These are phyloP conservation scores for Carex parvula DNA, from an alignment of 176 grass and related monocot species.

Conservation along the genomic window DNA sequence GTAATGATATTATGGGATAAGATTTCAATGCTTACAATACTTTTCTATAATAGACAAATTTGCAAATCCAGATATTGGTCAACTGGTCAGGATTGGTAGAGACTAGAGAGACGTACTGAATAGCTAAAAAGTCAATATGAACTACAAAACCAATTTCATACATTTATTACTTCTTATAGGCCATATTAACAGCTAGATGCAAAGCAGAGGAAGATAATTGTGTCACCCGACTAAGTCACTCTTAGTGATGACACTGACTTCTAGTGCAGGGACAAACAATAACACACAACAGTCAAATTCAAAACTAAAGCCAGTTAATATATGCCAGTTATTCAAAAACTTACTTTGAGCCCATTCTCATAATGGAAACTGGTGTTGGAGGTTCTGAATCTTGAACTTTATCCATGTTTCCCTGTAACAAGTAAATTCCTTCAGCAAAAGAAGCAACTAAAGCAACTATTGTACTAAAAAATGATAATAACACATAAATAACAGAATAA, in stretches of 20 bases:
- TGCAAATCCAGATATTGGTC: not conserved
- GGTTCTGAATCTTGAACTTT: conserved; percentile 92
- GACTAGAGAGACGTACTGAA: not conserved
- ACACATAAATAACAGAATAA: not conserved
- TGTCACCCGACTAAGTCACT: not conserved
- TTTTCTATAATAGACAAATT: not conserved
- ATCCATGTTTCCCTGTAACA: conserved; percentile 64
- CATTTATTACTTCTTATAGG: not conserved
- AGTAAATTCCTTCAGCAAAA: conserved; percentile 28
- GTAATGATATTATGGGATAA: not conserved
- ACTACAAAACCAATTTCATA: not conserved
- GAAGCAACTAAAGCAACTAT: conserved; percentile 2
- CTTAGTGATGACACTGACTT: conserved; percentile 16
- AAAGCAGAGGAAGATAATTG: not conserved
- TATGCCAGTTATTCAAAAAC: conserved; percentile 27
- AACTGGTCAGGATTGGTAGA: not conserved
- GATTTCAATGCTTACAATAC: not conserved
- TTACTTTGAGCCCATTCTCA: conserved; percentile 78
- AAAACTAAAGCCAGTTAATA: no score
- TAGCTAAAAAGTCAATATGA: not conserved
- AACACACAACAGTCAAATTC: not conserved
- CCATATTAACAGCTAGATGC: not conserved
- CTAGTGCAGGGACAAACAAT: not conserved
- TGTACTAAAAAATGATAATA: not conserved
- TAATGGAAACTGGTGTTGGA: conserved; percentile 63